Base-by-base conservation (phyloP, 1,284 basidiomycete genomes). In the Ganoderma resinaceum region DNA sequence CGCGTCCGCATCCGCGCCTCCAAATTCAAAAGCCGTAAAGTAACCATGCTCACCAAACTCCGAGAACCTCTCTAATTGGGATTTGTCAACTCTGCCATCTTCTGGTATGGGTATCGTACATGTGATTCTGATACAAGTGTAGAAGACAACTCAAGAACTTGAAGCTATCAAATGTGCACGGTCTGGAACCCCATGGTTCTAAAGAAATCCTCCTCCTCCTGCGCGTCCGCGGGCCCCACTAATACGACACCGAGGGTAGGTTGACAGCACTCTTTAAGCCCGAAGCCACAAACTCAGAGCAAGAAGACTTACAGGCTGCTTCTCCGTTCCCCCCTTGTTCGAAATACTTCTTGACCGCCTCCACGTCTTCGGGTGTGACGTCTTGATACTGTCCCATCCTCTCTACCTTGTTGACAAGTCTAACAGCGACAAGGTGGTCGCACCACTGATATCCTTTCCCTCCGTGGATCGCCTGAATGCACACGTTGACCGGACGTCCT, bases 301-400 rank as follows among this genome's bases (percentile, higher is more conserved):
- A 31, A 37, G 9, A 20, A 12, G 9, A 65, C 63, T 60, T 38
- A 65, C 63, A 14, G 52, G 58, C 58, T 20, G 29, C 58, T 12
- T 52, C 14, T 16, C 60, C 67, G 26, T 55, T 23, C 9, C 49
- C 38, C 53, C 60, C 57, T 26, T 68, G 46, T 29, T n/a, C 49
- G 53, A 62, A 63, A 40, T 63, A 65, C n/a, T 55, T 55, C 40
- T 63, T 62, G 23, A 61, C 6, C 43, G 40, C 59, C 40, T 53
- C 33, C 18, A 68, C 31, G n/a, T 65, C 66, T 2, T 61, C 62
- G n/a, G 23, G n/a, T 7, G 46, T 68, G n/a, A 62, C 29, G 61
- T 68, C 66, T 12, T 68, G 57, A 31, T 49, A 68, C 29, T 65
- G 66, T 11, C 12, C 57, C 33, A 58, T 23, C 26, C 37, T 38